Conservation (phyloP, 495 filamentous ascomycete genomes). For the Aspergillus cavernicola region DNA sequence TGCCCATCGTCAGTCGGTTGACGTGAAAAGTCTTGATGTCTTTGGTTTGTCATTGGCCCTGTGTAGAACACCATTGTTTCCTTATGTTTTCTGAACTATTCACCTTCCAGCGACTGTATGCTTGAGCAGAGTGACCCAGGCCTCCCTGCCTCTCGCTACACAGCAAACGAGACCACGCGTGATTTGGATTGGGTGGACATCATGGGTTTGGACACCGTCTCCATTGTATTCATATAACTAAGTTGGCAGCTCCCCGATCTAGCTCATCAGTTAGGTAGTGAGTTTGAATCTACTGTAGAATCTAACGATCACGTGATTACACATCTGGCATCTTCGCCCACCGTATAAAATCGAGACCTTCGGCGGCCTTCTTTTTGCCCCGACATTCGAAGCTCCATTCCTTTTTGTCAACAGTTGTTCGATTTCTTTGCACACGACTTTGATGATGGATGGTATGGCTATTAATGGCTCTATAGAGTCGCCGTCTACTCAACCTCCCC, state of each 20-base stretch:
- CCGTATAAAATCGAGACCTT: slow-evolving; percentile 2
- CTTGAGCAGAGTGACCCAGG: slow-evolving; percentile 8
- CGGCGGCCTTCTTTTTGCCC: slow-evolving; percentile 3
- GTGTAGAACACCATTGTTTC: slow-evolving; percentile 33
- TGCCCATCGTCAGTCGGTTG: not conserved
- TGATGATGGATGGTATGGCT: slow-evolving; percentile 28
- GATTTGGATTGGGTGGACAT: slow-evolving; percentile 20
- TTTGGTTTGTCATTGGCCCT: slow-evolving; percentile 12
- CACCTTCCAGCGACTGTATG: slow-evolving; percentile 26
- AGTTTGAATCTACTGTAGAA: slow-evolving; percentile 1
- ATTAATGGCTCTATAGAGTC: slow-evolving; percentile 22
- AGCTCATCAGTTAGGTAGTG: slow-evolving; percentile 1
- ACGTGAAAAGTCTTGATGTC: not conserved
- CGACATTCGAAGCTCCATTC: not conserved
- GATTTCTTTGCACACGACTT: not conserved
- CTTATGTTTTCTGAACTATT: slow-evolving; percentile 19
- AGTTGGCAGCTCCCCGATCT: slow-evolving; percentile 13
- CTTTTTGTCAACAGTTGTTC: not conserved
- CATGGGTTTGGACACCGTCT: slow-evolving; percentile 26
- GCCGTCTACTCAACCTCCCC: slow-evolving; percentile 25
- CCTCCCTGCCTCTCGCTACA: slow-evolving; percentile 10
- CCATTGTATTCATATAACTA: slow-evolving; percentile 25
- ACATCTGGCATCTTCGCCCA: not conserved
- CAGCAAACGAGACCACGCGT: slow-evolving; percentile 20
- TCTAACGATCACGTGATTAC: slow-evolving; percentile 9